Evolutionary conservation across 768 basidiomycete species (phyloP).

Genomic region (Lactifluus subvellereus): DNA sequence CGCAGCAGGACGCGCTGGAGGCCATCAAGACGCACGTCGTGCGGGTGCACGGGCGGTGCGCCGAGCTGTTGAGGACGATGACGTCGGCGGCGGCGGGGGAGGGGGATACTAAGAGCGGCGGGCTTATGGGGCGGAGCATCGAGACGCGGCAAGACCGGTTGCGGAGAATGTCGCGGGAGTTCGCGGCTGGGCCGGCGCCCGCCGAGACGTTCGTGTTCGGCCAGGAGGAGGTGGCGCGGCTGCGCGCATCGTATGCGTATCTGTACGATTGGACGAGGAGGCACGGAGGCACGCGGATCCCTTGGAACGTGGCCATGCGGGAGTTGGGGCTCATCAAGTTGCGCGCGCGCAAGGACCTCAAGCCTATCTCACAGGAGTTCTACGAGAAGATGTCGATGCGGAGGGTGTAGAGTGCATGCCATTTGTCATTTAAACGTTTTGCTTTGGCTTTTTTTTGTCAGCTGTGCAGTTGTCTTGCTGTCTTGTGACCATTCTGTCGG

Average conservation of each 20-base stretch:
- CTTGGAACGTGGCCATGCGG: slow-evolving; percentile 52
- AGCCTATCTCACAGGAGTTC: slow-evolving; percentile 39
- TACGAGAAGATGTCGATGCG: slow-evolving; percentile 37
- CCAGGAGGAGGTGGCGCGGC: slow-evolving; percentile 31
- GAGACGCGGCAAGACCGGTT: slow-evolving; percentile 44
- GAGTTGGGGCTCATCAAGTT: slow-evolving; percentile 51
- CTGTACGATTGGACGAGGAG: slow-evolving; percentile 31
- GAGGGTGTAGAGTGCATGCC: neutral
- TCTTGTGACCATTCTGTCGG: neutral
- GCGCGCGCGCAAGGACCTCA: slow-evolving; percentile 35
- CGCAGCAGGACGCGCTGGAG: slow-evolving; percentile 11
- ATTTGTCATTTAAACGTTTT: neutral
- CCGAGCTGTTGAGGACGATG: neutral
- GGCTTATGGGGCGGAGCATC: slow-evolving; percentile 39
- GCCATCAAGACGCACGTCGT: slow-evolving; percentile 11
- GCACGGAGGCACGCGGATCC: slow-evolving; percentile 35
- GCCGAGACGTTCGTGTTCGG: slow-evolving; percentile 26
- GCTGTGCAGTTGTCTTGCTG: neutral
- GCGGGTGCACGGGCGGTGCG: neutral
- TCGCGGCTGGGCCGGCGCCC: slow-evolving; percentile 33
- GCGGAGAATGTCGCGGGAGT: slow-evolving; percentile 40
- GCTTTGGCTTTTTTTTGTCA: neutral
- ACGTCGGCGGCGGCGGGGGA: neutral
- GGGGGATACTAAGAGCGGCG: neutral
- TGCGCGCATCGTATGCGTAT: slow-evolving; percentile 52